These are phyloP conservation scores for Jamesozyma rosinii DNA, from an alignment of 805 yeast genomes.

Conservation along the genomic window DNA sequence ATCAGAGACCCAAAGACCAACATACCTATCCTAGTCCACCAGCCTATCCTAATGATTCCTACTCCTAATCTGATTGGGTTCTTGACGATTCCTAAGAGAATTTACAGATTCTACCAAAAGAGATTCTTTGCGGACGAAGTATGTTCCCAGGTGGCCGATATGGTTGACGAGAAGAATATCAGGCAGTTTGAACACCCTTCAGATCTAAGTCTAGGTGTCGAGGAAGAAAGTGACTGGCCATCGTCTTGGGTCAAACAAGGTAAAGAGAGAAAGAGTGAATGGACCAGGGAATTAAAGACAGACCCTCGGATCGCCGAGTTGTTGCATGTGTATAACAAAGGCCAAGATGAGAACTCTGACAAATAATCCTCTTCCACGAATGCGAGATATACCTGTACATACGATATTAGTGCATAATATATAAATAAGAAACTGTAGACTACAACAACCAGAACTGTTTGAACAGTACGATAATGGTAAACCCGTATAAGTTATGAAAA, in stretches of 20 bases:
- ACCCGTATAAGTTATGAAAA: no score
- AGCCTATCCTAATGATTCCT: conserved; percentile 69
- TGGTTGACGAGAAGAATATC: conserved; percentile 37
- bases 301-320: conserved; percentile 51
- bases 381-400: background rate
- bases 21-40: conserved; percentile 56
- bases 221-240: conserved; percentile 86
- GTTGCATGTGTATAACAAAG: conserved; percentile 2
- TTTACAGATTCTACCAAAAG: conserved; percentile 68
- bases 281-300: conserved; percentile 67
- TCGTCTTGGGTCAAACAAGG: conserved; percentile 72
- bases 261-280: conserved; percentile 66
- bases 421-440: no score
- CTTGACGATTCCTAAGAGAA: conserved; percentile 60
- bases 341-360: background rate
- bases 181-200: conserved; percentile 41
- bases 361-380: no score
- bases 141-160: conserved; percentile 48
- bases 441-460: no score
- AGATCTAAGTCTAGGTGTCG: conserved; percentile 35
- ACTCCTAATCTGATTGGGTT: conserved; percentile 78
- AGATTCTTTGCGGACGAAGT: conserved; percentile 62
- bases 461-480: no score
- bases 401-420: background rate
- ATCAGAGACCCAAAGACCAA: conserved; percentile 24